Evolutionary conservation across 495 filamentous ascomycete genomes (phyloP), one percentile per base, ranked within the genome.

Genomic region (Neurospora hispaniola): DNA sequence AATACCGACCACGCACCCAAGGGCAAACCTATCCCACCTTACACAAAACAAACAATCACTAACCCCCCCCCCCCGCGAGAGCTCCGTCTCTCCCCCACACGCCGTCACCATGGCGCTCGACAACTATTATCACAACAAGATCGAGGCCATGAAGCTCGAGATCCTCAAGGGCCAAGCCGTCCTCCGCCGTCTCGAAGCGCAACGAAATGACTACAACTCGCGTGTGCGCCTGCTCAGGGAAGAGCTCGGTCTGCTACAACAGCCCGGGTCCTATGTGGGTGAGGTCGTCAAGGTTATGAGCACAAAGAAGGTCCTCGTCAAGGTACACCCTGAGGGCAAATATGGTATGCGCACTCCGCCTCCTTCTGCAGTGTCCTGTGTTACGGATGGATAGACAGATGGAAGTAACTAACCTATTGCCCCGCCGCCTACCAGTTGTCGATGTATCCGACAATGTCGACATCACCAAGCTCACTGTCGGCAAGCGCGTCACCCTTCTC

Each of bases 241-340:
- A 85, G 96, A 99, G 87, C 89, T 99, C 18, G 96, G 96, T 70
- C 86, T 99, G 75, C 86, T 99, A 73, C 96, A 99, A 82, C 96
- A 99, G 80, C 96, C 96, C 23, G 96, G 96, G 41, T 98, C 96
- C 9, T 99, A 99, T 78, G 96, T 99, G 59, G 96, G 96, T 44
- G 96, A 99, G 84, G 96, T 99, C 62, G 96, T 99, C 74, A 98
- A 98, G 86, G 96, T 98, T 71, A 99, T 99, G 96, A 90, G 96
- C 80, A 99, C 96, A 74, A 99, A 99, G 84, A 97, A 98, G 84
- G 94, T 99, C 41, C 84, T 99, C 46, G 96, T 99, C 71, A 99
- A 99, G 82, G 96, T 99, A 74, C 96, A 99, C 83, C 96, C 96
- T 18, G 96, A 99, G 82, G 96, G 96, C 74, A 99, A 99, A 97